phyloP scores from a whole-genome alignment of 345 rosid genomes.

The Carallia brachiata region DNA sequence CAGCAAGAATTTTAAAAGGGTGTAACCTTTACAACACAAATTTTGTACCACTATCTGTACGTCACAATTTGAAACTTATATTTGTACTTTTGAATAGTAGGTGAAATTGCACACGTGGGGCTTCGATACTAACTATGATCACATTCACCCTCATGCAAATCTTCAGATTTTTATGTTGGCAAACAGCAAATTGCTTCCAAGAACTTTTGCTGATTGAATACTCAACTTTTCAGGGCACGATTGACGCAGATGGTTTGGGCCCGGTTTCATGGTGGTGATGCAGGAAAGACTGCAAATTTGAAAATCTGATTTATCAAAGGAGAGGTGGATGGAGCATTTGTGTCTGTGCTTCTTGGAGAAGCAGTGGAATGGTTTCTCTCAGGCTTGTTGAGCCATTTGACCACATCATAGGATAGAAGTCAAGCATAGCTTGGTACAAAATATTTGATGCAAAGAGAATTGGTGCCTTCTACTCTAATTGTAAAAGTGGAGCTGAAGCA shows the following conservation, averaged over 20 bases:
- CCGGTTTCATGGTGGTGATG: constrained; percentile 76
- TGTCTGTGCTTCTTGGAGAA: not conserved
- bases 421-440: not conserved
- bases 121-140: no score
- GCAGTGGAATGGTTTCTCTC: not conserved
- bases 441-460: not conserved
- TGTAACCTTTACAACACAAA: no score
- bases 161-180: not conserved
- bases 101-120: no score
- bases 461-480: no score
- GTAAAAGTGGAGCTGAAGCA: no score
- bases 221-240: constrained; percentile 50
- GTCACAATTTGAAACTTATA: no score
- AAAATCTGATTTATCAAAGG: not conserved
- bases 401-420: not conserved
- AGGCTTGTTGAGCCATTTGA: not conserved
- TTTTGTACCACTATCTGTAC: no score
- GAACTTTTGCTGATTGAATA: not conserved
- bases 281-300: not conserved
- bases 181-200: not conserved
- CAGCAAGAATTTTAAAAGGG: no score
- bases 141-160: not conserved
- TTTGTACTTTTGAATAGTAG: no score
- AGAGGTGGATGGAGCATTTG: not conserved
- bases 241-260: constrained; percentile 74